phyloP scores from a whole-genome alignment of 768 basidiomycete species.

The Filobasidium floriforme region DNA sequence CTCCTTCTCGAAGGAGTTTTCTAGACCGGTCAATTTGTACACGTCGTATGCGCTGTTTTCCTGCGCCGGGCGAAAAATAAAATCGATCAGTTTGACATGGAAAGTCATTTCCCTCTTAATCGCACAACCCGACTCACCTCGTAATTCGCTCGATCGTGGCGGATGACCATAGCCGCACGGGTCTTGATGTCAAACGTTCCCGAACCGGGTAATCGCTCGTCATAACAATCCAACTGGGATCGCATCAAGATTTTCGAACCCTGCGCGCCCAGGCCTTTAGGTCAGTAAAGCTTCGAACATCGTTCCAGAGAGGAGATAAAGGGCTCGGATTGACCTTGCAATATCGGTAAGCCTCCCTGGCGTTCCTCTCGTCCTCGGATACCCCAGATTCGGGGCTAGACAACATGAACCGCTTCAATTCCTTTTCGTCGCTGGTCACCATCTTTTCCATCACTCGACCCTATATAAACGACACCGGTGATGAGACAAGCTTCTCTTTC shows the following conservation, averaged over 20 bases:
- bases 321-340: constrained; percentile 67
- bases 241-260: constrained; percentile 68
- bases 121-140: constrained; percentile 48
- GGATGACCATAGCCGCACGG: constrained; percentile 71
- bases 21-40: constrained; percentile 54
- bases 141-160: constrained; percentile 76
- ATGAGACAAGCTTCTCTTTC: background rate
- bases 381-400: constrained; percentile 43
- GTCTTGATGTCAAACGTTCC: constrained; percentile 97
- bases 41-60: constrained; percentile 76
- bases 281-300: no score
- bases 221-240: constrained; percentile 85
- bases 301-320: no score
- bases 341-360: constrained; percentile 73
- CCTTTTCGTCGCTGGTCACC: constrained; percentile 59
- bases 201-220: constrained; percentile 71
- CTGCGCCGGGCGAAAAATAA: constrained; percentile 42
- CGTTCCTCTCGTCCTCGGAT: constrained; percentile 40
- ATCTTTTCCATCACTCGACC: constrained; percentile 84
- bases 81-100: background rate
- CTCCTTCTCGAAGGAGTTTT: constrained; percentile 82
- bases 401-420: constrained; percentile 54
- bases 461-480: constrained; percentile 46
- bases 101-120: background rate
- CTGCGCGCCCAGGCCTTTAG: constrained; percentile 30